phyloP scores from a whole-genome alignment of 179 eudicot species.

The Spergularia azorica region DNA sequence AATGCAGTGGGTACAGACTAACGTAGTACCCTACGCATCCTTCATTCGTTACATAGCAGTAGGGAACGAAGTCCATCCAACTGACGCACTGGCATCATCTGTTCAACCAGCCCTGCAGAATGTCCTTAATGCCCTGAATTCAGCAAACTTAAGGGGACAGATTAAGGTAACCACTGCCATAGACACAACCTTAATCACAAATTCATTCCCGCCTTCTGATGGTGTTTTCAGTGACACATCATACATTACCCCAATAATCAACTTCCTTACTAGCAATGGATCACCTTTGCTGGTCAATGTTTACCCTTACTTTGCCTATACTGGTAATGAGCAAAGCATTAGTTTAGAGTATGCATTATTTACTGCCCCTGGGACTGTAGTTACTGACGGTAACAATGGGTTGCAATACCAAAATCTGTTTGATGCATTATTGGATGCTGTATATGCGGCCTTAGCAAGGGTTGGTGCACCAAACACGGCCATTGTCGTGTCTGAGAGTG shows the following conservation, averaged over 20 bases:
- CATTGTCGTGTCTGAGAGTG: constrained; percentile 53
- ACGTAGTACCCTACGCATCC: constrained; percentile 37
- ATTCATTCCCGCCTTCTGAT: constrained; percentile 29
- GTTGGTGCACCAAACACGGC: constrained; percentile 27
- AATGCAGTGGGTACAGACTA: constrained; percentile 41
- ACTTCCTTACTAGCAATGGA: constrained; percentile 21
- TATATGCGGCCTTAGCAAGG: constrained; percentile 41
- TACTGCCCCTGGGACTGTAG: constrained; percentile 18
- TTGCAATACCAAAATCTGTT: constrained; percentile 41
- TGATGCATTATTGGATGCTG: constrained; percentile 49
- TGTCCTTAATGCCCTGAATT: constrained; percentile 32
- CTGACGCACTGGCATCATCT: not conserved
- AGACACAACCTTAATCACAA: not conserved
- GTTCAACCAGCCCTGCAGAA: constrained; percentile 53
- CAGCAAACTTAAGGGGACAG: constrained; percentile 25
- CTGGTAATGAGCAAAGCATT: constrained; percentile 4
- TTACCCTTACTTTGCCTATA: constrained; percentile 31
- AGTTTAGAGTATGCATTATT: constrained; percentile 37
- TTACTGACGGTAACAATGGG: constrained; percentile 21
- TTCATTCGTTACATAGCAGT: constrained; percentile 48
- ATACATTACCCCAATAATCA: constrained; percentile 25
- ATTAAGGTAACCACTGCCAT: constrained; percentile 40
- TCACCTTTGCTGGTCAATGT: constrained; percentile 30
- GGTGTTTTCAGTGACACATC: constrained; percentile 12
- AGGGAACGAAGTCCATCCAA: constrained; percentile 54